Percentiles rank a stretch among this genome's conserved stretches.
These are phyloP conservation scores for Lenzites betulinus DNA, from an alignment of 768 basidiomycete genomes.

Conservation along the genomic window DNA sequence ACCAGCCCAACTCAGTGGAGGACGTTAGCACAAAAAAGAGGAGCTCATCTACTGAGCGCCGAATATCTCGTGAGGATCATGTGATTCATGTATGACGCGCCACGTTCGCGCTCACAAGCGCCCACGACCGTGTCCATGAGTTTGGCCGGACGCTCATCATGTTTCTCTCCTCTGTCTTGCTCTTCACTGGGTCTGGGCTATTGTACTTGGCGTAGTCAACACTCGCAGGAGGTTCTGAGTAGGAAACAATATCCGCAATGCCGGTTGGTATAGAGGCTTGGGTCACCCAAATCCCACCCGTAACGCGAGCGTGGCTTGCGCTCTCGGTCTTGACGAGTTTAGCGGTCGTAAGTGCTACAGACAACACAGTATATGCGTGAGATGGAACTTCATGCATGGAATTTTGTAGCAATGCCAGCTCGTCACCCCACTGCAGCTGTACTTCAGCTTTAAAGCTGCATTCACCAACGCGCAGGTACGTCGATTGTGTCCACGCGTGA, in stretches of 20 bases:
- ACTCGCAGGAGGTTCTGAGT: too few species aligned
- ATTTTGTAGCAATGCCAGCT: constrained; percentile 81
- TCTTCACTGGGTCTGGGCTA: neutral
- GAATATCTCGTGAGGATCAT: neutral
- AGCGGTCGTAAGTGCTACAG: constrained; percentile 81
- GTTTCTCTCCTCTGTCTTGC: neutral
- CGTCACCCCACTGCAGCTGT: constrained; percentile 88
- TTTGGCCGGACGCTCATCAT: constrained; percentile 1
- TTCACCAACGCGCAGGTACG: constrained; percentile 80
- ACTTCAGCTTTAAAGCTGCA: constrained; percentile 86
- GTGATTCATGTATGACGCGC: constrained; percentile 17
- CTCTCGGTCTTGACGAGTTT: constrained; percentile 79
- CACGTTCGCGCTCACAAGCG: constrained; percentile 19
- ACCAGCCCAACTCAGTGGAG: too few species aligned
- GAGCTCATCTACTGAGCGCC: too few species aligned
- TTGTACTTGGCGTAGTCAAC: too few species aligned
- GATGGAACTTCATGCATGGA: too few species aligned
- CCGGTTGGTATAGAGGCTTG: constrained; percentile 87
- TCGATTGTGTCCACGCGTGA: constrained; percentile 1
- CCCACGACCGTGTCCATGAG: neutral
- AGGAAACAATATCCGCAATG: constrained; percentile 51
- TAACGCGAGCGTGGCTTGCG: constrained; percentile 85
- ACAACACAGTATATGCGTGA: too few species aligned
- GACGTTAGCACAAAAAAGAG: too few species aligned
- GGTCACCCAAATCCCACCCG: constrained; percentile 89